phyloP scores from a whole-genome alignment of 1,139 yeast species.

The Insectozyma bohioensis region DNA sequence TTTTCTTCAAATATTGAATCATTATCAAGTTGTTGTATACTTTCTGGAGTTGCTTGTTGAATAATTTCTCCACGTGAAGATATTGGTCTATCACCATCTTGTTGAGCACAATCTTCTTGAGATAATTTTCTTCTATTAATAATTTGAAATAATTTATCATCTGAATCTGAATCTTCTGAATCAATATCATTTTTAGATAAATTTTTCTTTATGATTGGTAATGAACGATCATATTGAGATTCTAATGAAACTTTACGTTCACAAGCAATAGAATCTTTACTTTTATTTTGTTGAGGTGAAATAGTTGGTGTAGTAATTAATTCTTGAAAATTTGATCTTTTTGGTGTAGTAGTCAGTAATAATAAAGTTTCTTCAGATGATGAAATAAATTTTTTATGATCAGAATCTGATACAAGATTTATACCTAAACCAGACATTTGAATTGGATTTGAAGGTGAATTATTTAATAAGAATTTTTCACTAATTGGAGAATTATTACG shows the following conservation, averaged over 20 bases:
- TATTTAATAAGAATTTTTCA: constrained; percentile 23
- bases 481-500: constrained; percentile 24
- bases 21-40: constrained; percentile 2
- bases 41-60: constrained; percentile 14
- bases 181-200: constrained; percentile 10
- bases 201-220: constrained; percentile 29
- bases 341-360: neutral
- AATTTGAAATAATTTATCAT: constrained; percentile 14
- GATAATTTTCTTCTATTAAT: constrained; percentile 12
- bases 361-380: constrained; percentile 1
- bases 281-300: constrained; percentile 19
- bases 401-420: constrained; percentile 25
- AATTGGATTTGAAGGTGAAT: constrained; percentile 18
- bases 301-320: constrained; percentile 12
- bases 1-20: too few species aligned
- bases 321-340: constrained; percentile 8
- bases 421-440: constrained; percentile 39
- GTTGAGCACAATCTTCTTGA: constrained; percentile 7
- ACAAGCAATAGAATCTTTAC: constrained; percentile 12
- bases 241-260: constrained; percentile 7
- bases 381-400: constrained; percentile 8
- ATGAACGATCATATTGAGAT: constrained; percentile 25
- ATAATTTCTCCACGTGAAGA: constrained; percentile 34
- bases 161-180: constrained; percentile 11
- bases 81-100: constrained; percentile 24